Percentiles rank a stretch among this genome's conserved stretches.
phyloP scores from a whole-genome alignment of 2,329 filamentous ascomycete genomes.

The Aureobasidium vineae region DNA sequence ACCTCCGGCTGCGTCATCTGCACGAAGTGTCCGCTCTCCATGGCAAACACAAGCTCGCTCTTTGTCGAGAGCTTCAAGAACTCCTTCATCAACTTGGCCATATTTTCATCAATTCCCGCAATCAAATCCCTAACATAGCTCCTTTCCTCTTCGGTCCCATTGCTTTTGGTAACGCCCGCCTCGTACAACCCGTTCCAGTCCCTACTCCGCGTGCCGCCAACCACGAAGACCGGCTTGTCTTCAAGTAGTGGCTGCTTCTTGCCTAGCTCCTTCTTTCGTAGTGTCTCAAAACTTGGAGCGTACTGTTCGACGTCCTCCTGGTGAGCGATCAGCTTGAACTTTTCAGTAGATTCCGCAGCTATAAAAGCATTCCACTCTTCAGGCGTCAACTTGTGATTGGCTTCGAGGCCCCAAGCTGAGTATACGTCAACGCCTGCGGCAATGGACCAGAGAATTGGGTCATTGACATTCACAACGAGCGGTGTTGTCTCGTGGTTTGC shows the following conservation, averaged over 20 bases:
- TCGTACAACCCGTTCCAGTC: slow-evolving; percentile 38
- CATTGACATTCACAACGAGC: neutral
- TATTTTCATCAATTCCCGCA: slow-evolving; percentile 34
- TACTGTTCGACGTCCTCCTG: slow-evolving; percentile 30
- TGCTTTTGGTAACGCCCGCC: slow-evolving; percentile 37
- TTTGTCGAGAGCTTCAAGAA: slow-evolving; percentile 36
- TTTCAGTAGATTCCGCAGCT: neutral
- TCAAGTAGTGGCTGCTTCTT: slow-evolving; percentile 33
- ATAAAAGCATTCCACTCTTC: neutral
- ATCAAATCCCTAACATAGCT: slow-evolving; percentile 36
- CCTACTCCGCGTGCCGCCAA: slow-evolving; percentile 34
- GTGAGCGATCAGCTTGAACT: neutral
- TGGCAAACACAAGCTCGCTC: slow-evolving; percentile 35
- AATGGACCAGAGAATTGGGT: neutral
- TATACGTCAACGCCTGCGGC: neutral
- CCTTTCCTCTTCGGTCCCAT: slow-evolving; percentile 36
- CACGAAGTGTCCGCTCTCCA: slow-evolving; percentile 41
- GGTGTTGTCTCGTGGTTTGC: neutral
- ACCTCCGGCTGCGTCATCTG: slow-evolving; percentile 41
- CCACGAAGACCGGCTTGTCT: slow-evolving; percentile 34
- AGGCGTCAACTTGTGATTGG: neutral
- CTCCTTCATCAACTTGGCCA: slow-evolving; percentile 35
- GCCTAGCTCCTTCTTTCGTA: slow-evolving; percentile 35
- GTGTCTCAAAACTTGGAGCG: slow-evolving; percentile 34
- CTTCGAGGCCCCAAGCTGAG: neutral